Base-by-base conservation (phyloP, 2,329 filamentous ascomycete genomes). In the Fusarium sp. region DNA sequence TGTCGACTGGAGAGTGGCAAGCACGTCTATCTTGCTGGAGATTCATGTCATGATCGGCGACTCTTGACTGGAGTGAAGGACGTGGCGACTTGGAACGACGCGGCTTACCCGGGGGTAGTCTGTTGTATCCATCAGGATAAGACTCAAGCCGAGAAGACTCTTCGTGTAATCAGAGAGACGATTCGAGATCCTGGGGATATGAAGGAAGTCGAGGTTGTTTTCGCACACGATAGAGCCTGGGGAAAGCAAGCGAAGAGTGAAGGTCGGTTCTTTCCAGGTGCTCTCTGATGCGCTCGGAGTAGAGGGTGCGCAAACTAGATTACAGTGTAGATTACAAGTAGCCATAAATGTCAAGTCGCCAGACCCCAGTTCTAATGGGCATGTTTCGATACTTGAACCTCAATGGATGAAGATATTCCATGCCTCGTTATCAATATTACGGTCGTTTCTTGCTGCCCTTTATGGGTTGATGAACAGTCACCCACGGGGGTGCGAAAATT, bases 141-240 rank as follows among this genome's bases (percentile, higher is more conserved):
- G 10, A 11, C 33, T 7, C 7, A n/a, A 14, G 69, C 69, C 1
- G 36, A 61, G 29, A 33, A 60, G 35, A 69, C 69, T 14, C 29
- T 71, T 25, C 6, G 14, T 10, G 16, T 25, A 1, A 71, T 71
- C 14, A 25, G 58, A 20, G 54, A 65, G 4, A 57, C 31, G 7
- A 16, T 57, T 16, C 25, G 38, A n/a, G 54, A 63, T 13, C 52
- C 52, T 9, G 54, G 52, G 3, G 45, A 62, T 5, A 16, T 66
- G 29, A 47, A 18, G 7, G n/a, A 36, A 8, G 20, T 72, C 5
- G 66, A 71, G 22, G 63, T 71, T 16, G 31, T 71, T 18, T 67
- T 72, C 33, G 70, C 70, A 1, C 70, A 72, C n/a, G 70, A 72
- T 59, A 31, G 16, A 2, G 67, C 10, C 1, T 72, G 70, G 70